Base-by-base conservation (phyloP, 1,284 basidiomycete species). In the Polyporus tsugae region DNA sequence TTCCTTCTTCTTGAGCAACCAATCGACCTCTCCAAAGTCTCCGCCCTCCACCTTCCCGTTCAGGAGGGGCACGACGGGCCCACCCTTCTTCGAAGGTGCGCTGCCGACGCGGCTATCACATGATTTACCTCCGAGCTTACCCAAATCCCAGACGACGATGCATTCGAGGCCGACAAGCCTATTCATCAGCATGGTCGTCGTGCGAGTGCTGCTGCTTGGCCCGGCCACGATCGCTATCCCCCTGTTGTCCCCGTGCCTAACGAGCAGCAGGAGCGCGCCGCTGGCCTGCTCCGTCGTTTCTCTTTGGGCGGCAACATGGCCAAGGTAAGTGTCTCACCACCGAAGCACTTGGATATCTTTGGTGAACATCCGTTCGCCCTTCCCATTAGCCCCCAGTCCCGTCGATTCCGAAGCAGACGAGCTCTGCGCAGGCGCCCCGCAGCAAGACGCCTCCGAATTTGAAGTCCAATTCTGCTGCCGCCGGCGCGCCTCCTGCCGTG, bases 261-360 rank as follows among this genome's bases (percentile, higher is more conserved):
- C 0, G 78, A 80, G 22, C 85, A 86, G 53, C 79, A 85, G 17
- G 91, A 91, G 67, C 85, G 92, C 15, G 91, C 91, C 1, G 84
- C 87, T 25, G 89, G 88, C 63, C 81, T 93, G 35, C 80, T 94
- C 68, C 86, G 92, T 60, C 85, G 92, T 60, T 88, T 94, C 68
- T 93, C 91, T 52, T 81, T 94, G 10, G 87, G 90, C 69, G 86
- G 83, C 49, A 79, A 85, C 29, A 85, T 91, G 70, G 77, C 76
- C 46, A 87, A 83, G 82, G 92, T 92, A 73, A 61, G 75, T 69
- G 72, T 70, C 41, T 38, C 60, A 46, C 25, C 22, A 60, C 61
- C 39, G 33, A 73, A n/a, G 19, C 65, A 49, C 62, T 25, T 22
- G 22, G 36, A 46, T 58, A 44, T 55, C 19, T 22, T 55, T 9